Conservation (phyloP, 495 filamentous ascomycete species). For the Oidiodendron maius region DNA sequence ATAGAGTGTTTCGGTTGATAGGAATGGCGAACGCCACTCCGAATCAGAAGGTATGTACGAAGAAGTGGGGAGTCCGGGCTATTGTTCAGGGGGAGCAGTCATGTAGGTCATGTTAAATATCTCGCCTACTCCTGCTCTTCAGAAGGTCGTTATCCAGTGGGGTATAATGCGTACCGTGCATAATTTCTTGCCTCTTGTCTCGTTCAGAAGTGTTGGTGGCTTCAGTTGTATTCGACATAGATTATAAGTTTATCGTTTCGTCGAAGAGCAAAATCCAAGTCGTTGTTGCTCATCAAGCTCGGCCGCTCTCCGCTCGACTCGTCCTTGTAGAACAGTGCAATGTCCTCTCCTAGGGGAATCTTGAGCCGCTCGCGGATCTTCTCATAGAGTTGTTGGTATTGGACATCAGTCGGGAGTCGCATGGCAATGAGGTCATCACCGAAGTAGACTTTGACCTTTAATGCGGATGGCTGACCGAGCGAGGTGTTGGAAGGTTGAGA, state of each 20-base stretch:
- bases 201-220: not conserved
- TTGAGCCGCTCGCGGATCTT: constrained; percentile 73
- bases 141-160: constrained; percentile 10
- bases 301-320: constrained; percentile 71
- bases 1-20: constrained; percentile 14
- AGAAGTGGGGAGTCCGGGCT: constrained; percentile 15
- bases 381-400: constrained; percentile 72
- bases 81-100: not conserved
- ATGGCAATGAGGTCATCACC: constrained; percentile 87
- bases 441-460: constrained; percentile 95
- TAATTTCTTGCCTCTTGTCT: not conserved
- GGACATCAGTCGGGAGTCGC: constrained; percentile 74
- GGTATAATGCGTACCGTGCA: constrained; percentile 10
- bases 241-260: constrained; percentile 84
- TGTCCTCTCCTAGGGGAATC: constrained; percentile 55
- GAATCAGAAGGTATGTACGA: constrained; percentile 18
- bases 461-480: constrained; percentile 31
- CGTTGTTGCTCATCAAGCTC: constrained; percentile 68
- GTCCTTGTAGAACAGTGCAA: constrained; percentile 80
- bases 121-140: constrained; percentile 12
- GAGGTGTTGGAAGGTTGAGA: constrained; percentile 63
- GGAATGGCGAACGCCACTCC: constrained; percentile 15
- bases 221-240: constrained; percentile 52
- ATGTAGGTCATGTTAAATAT: constrained; percentile 3
- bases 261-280: constrained; percentile 72